Percentiles rank a stretch among this genome's conserved stretches.
Evolutionary conservation across 164 flowering plant genomes (phyloP).

Genomic region (Annona cherimola): DNA sequence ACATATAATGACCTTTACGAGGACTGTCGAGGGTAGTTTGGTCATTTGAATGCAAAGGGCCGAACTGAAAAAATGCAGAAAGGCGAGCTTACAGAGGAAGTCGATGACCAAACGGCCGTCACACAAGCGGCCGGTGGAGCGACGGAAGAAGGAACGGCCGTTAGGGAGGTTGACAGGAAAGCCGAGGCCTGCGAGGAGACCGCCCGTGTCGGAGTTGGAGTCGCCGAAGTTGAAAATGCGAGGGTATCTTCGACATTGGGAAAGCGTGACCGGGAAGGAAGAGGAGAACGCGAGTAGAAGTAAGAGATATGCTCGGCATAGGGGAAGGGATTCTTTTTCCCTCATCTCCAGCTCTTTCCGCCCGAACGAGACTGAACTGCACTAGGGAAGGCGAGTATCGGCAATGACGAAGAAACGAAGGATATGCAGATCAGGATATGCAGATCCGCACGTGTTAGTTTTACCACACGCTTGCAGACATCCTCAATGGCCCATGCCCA

Average conservation of each 20-base stretch:
- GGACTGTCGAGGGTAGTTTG: background rate
- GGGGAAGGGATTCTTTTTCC: background rate
- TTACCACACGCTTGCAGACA: too few relatives aligned
- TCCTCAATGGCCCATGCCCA: too few relatives aligned
- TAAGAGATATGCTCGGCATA: background rate
- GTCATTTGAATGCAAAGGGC: background rate
- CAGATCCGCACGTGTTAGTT: too few relatives aligned
- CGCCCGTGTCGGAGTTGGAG: slow-evolving; percentile 52
- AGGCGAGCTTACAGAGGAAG: slow-evolving; percentile 22
- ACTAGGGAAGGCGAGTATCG: too few relatives aligned
- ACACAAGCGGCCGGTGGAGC: slow-evolving; percentile 31
- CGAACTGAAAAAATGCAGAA: background rate
- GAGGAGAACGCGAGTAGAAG: background rate
- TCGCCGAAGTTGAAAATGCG: slow-evolving; percentile 42
- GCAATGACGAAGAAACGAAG: too few relatives aligned
- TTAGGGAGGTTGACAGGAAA: slow-evolving; percentile 27
- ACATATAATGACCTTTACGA: background rate
- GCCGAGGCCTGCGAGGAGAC: slow-evolving; percentile 29
- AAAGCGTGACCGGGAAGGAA: slow-evolving; percentile 3
- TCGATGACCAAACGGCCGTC: slow-evolving; percentile 41
- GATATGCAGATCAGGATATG: too few relatives aligned
- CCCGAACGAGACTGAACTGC: too few relatives aligned
- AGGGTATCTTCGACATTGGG: slow-evolving; percentile 15
- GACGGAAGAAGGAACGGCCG: slow-evolving; percentile 37
- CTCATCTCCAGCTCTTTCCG: background rate